Evolutionary conservation across 768 basidiomycete genomes (phyloP), one percentile per base, ranked within the genome.

Genomic region (Russula virescens): DNA sequence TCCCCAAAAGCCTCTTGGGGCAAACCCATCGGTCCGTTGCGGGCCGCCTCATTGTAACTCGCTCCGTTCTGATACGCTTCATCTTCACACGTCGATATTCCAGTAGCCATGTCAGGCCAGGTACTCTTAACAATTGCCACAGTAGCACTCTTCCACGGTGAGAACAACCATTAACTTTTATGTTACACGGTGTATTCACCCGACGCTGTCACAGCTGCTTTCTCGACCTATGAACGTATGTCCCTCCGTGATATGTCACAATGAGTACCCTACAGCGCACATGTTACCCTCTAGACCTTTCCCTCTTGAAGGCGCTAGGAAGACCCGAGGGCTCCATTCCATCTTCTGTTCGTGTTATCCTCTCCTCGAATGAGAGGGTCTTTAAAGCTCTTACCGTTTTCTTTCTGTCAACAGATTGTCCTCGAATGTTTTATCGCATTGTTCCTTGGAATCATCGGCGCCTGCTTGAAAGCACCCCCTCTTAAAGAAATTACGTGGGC

Each of bases 401-500:
- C 2, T 7, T 35, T 14, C 26, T 21, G 14, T 26, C 31, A 28
- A 49, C 38, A 94, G 91, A 84, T 88, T 57, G 73, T 88, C 21
- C 56, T 86, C 38, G 89, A 94, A 72, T 81, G 85, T 13, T 68
- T 90, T 25, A 48, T 84, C 56, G 82, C 84, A 1, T 77, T 92
- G 21, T 67, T 85, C n/a, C 63, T 88, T 11, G 89, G 90, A 23
- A 85, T 83, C 21, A 61, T 91, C 3, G 91, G 90, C 8, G 88
- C 89, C 35, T 82, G 84, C n/a, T 68, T 89, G 62, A 86, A 81
- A 66, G 80, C 87, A 8, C 83, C 89, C 1, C 71, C 78, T 35
- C 74, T 93, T 38, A 90, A 87, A 68, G 89, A 92, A 69, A 89
- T 93, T 62, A 87, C 88, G 38, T 94, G 91, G 92, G 83, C 89